Evolutionary conservation across 306 rosid genomes (phyloP).

Genomic region (Citrullus amarus): DNA sequence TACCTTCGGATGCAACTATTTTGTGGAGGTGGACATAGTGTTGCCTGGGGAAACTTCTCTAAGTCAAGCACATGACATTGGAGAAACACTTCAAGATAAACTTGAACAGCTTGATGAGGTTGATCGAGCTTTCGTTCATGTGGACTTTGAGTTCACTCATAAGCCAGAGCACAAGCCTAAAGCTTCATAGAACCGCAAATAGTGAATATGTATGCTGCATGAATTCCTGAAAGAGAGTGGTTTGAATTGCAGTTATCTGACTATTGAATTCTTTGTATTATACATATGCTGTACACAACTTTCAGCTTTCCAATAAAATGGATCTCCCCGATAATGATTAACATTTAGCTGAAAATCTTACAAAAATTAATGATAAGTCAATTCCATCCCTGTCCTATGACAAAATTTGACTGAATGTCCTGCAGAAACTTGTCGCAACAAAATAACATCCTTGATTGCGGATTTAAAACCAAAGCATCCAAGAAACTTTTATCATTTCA

Average conservation of each 20-base stretch:
- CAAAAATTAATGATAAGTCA: conserved; percentile 1
- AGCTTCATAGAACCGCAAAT: background rate
- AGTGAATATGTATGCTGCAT: background rate
- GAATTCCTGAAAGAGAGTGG: background rate
- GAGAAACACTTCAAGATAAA: conserved; percentile 82
- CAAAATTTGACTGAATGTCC: background rate
- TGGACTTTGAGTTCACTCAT: conserved; percentile 69
- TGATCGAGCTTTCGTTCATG: conserved; percentile 89
- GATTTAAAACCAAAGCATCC: background rate
- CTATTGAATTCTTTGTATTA: background rate
- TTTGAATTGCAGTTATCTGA: background rate
- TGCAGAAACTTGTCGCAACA: background rate
- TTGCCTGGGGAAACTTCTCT: conserved; percentile 54
- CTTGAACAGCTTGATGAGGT: conserved; percentile 66
- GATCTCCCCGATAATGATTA: background rate
- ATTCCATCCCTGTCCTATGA: background rate
- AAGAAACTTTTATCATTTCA: background rate
- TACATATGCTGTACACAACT: background rate
- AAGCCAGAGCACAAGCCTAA: conserved; percentile 61
- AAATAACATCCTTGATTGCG: background rate
- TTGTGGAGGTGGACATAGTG: conserved; percentile 79
- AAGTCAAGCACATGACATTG: conserved; percentile 63
- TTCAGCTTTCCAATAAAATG: background rate
- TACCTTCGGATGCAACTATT: conserved; percentile 65
- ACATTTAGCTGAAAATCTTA: background rate